Evolutionary conservation across 257 asterid genomes (phyloP), one percentile per base, ranked within the genome.

Genomic region (Solanum chiquidenum): DNA sequence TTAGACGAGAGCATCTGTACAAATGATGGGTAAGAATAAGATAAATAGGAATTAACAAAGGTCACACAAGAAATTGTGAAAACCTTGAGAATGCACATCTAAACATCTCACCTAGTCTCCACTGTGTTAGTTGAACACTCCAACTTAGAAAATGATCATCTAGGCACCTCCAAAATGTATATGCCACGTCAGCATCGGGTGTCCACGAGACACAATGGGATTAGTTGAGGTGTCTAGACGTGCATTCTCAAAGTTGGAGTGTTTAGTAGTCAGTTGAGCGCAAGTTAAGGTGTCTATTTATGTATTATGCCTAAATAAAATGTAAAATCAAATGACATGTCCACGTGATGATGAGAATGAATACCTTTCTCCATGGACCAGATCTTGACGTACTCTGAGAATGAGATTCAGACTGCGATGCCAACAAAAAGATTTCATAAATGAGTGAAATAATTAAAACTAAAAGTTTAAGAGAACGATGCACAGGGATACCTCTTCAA

Each of bases 351-450:
- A 72, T 42, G 83, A 23, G 25, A 44, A 68, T 82, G 49, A 80
- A 3, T 93, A 95, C 98, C 99, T 95, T 96, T 94, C 99, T 95
- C 99, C 99, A 95, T 1, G 98, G 99, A 89, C 98, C 98, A 49
- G 98, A 92, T 91, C 86, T 96, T 46, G 98, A 93, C 87, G 98
- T 90, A 89, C 90, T 88, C 82, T 90, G 95, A 88, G 86, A 31
- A 74, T 93, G 94, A 90, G 91, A 90, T 68, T 93, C 99, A 86
- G 98, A 89, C 98, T 96, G 97, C 88, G 85, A 60, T 85, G 64
- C 52, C 40, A 83, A 25, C 64, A 25, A 86, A 73, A 86, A 46
- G 6, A 31, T 34, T 29, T 68, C 66, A 40, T 5, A 85, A 85
- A n/a, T 29, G 20, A 62, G 76, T 62, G 14, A 18, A 68, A 40